These are phyloP conservation scores for Neurospora sp. DNA, from an alignment of 2,329 filamentous ascomycete species.

Conservation along the genomic window DNA sequence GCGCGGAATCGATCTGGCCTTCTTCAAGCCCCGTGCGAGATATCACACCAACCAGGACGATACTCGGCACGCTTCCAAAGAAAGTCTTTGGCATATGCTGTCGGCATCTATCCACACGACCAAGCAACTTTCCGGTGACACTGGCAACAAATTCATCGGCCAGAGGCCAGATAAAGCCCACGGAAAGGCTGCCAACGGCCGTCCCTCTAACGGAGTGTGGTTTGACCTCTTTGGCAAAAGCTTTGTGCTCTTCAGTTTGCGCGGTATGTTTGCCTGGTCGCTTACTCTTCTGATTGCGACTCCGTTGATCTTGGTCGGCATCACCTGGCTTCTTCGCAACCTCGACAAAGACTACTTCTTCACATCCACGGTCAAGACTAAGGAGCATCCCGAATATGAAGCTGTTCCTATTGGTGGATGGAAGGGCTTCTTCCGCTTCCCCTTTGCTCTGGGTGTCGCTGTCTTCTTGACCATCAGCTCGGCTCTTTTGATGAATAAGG, in stretches of 20 bases:
- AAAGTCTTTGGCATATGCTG: slow-evolving; percentile 88
- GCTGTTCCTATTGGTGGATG: slow-evolving; percentile 61
- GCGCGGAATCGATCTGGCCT: slow-evolving; percentile 84
- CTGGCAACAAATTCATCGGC: slow-evolving; percentile 56
- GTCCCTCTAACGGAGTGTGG: slow-evolving; percentile 68
- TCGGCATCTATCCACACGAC: slow-evolving; percentile 71
- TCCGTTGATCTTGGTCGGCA: slow-evolving; percentile 60
- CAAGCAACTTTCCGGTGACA: slow-evolving; percentile 59
- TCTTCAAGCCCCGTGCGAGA: slow-evolving; percentile 72
- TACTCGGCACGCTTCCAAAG: slow-evolving; percentile 61
- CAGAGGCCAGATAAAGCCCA: slow-evolving; percentile 42
- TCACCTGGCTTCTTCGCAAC: slow-evolving; percentile 59
- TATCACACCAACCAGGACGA: slow-evolving; percentile 94
- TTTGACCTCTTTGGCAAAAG: slow-evolving; percentile 80
- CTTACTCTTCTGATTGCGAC: slow-evolving; percentile 72
- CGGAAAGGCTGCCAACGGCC: slow-evolving; percentile 56
- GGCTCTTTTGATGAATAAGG: slow-evolving; percentile 65
- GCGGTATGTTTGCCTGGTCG: slow-evolving; percentile 81
- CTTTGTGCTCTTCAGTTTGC: slow-evolving; percentile 70
- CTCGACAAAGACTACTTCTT: slow-evolving; percentile 86
- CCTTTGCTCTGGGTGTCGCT: slow-evolving; percentile 61
- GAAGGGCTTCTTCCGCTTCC: slow-evolving; percentile 77
- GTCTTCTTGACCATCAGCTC: slow-evolving; percentile 60
- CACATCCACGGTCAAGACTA: slow-evolving; percentile 46
- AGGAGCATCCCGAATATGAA: slow-evolving; percentile 51